Conservation (phyloP, 106 monocot genomes). For the Apostasia ramifera region DNA sequence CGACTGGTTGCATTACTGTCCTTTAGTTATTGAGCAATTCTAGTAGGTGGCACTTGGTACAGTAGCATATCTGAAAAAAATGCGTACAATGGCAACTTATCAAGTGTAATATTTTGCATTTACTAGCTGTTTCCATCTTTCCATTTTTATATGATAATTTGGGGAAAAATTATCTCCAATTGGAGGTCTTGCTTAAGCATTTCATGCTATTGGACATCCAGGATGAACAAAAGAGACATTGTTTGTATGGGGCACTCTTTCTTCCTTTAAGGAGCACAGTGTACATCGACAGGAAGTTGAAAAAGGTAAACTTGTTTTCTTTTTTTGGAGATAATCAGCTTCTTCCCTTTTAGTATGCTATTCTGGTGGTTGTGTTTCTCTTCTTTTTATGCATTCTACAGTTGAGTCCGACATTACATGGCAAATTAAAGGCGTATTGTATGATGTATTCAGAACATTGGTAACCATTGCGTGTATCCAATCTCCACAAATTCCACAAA, state of each 20-base stretch:
- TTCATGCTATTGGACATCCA: conserved; percentile 3
- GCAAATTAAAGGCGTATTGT: not conserved
- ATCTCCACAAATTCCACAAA: no score
- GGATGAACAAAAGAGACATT: conserved; percentile 73
- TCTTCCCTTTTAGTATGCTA: not conserved
- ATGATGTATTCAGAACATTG: not conserved
- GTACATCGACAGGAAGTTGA: conserved; percentile 63
- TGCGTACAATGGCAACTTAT: no score
- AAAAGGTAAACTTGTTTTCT: conserved; percentile 39
- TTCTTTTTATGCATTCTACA: not conserved
- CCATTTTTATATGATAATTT: no score
- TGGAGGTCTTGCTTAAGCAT: no score
- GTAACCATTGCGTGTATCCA: no score
- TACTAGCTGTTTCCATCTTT: no score
- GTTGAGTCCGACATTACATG: not conserved
- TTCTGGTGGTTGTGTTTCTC: not conserved
- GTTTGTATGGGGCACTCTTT: conserved; percentile 69
- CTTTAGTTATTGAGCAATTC: no score
- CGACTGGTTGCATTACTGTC: no score
- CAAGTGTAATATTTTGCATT: no score
- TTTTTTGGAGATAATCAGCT: not conserved
- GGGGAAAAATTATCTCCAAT: no score
- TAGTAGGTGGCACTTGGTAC: no score
- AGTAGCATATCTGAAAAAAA: no score
- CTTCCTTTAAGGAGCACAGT: conserved; percentile 52